Base-by-base conservation (phyloP, 495 filamentous ascomycete genomes). In the Penicillium tannophilum region DNA sequence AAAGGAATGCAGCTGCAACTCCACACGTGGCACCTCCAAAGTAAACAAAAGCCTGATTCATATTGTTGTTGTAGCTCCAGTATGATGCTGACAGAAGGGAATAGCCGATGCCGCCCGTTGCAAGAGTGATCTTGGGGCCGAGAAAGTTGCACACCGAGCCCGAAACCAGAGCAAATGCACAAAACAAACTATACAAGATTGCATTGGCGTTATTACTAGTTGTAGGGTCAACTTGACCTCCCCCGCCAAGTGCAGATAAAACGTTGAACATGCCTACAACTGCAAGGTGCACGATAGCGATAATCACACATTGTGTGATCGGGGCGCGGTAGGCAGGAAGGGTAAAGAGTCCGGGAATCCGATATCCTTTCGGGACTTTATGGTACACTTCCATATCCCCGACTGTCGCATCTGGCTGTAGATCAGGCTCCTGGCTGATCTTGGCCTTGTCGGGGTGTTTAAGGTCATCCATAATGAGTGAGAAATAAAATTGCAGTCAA, bases 191-290 rank as follows among this genome's bases (percentile, higher is more conserved):
- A 36, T 61, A 61, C 16, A 61, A 31, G 11, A 61, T 61, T 16
- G 59, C 57, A 14, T 61, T 61, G 17, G 59, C 59, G 47, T 61
- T 61, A 28, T 61, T 61, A 23, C 59, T 61, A 3, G 59, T 61
- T 6, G 59, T 61, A 1, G 59, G 59, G 36, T 61, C 54, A 19
- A 61, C 54, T 44, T 61, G 59, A 23, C 59, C 59, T 50, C 59
- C 59, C 20, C 59, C 59, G 10, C 59, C 59, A 2, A 61, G 59
- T 2, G 59, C 59, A 28, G 54, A 57, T 5, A 61, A 54, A 35
- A 61, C 59, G 20, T 61, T 61, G 23, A 61, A 61, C 59, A 58
- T 58, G 8, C 59, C 59, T 19, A 61, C 59, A 9, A 61, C 59
- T 10, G 57, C 28, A 20, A 61, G 59, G 28, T 61, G 59, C 17